A percentile compares a stretch with the other conserved stretches of the same genome.
phyloP scores from a whole-genome alignment of 768 basidiomycete species.

The Rhizopogon vinicolor region DNA sequence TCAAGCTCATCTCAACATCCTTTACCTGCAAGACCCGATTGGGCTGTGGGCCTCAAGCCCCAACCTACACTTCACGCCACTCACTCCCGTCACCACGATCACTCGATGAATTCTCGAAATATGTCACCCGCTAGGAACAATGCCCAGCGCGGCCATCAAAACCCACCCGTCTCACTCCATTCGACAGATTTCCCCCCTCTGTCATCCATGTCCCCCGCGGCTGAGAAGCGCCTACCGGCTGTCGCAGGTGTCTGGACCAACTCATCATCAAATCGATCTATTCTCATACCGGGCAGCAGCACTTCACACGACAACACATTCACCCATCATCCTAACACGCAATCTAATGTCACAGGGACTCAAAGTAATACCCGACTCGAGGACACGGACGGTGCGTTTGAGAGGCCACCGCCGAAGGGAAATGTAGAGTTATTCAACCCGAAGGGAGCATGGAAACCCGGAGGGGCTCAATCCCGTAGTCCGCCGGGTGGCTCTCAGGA shows the following conservation, averaged over 20 bases:
- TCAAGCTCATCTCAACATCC: slow-evolving; percentile 75
- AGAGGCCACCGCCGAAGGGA: slow-evolving; percentile 46
- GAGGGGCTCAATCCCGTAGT: slow-evolving; percentile 10
- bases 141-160: slow-evolving; percentile 32
- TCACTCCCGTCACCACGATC: slow-evolving; percentile 50
- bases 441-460: slow-evolving; percentile 23
- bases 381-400: slow-evolving; percentile 42
- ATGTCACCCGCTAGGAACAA: slow-evolving; percentile 34
- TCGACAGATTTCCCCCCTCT: slow-evolving; percentile 72
- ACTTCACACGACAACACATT: slow-evolving; percentile 28
- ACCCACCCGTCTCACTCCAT: slow-evolving; percentile 39
- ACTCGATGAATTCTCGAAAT: slow-evolving; percentile 31
- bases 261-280: slow-evolving; percentile 44
- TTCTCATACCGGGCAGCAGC: slow-evolving; percentile 39
- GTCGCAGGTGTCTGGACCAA: slow-evolving; percentile 72
- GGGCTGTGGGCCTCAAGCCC: slow-evolving; percentile 82
- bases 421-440: slow-evolving; percentile 33
- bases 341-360: slow-evolving; percentile 4
- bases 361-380: slow-evolving; percentile 28
- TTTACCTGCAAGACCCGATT: slow-evolving; percentile 79
- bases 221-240: slow-evolving; percentile 50
- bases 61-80: slow-evolving; percentile 61
- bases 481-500: slow-evolving; percentile 13
- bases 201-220: slow-evolving; percentile 35
- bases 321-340: slow-evolving; percentile 33